Evolutionary conservation across 441 rosid species (phyloP).

Genomic region (Jatropha multifida): DNA sequence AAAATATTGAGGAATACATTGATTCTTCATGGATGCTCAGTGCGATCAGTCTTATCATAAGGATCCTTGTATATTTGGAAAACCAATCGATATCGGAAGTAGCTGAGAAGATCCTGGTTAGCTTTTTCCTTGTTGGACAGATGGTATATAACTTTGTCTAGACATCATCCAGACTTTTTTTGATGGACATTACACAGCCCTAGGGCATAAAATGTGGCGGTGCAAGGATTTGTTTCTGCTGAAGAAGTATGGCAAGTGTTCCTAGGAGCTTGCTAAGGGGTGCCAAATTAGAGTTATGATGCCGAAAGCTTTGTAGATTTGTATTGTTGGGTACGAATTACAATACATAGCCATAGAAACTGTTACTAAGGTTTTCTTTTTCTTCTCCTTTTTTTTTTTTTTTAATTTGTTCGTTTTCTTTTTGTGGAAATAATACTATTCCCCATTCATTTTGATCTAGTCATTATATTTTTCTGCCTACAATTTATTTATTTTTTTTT

Average conservation of each 20-base stretch:
- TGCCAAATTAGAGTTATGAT: constrained; percentile 31
- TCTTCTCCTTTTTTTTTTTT: not conserved
- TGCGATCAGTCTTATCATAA: constrained; percentile 16
- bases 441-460: constrained; percentile 23
- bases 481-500: not conserved
- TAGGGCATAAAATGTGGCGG: constrained; percentile 27
- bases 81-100: constrained; percentile 17
- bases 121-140: constrained; percentile 23
- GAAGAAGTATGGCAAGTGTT: constrained; percentile 17
- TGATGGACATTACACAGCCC: constrained; percentile 16
- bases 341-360: constrained; percentile 31
- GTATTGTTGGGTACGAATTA: constrained; percentile 28
- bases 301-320: constrained; percentile 48
- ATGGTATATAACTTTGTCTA: constrained; percentile 29
- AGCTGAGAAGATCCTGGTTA: constrained; percentile 23
- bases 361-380: constrained; percentile 21
- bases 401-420: constrained; percentile 1
- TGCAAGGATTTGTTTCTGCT: constrained; percentile 23
- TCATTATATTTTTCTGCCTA: constrained; percentile 12
- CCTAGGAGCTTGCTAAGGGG: constrained; percentile 14
- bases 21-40: constrained; percentile 26
- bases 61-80: constrained; percentile 40
- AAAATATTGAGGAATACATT: constrained; percentile 22
- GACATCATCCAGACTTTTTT: constrained; percentile 29
- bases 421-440: constrained; percentile 32